These are phyloP conservation scores for Phialemonium atrogriseum DNA, from an alignment of 2,329 filamentous ascomycete genomes.

Conservation along the genomic window DNA sequence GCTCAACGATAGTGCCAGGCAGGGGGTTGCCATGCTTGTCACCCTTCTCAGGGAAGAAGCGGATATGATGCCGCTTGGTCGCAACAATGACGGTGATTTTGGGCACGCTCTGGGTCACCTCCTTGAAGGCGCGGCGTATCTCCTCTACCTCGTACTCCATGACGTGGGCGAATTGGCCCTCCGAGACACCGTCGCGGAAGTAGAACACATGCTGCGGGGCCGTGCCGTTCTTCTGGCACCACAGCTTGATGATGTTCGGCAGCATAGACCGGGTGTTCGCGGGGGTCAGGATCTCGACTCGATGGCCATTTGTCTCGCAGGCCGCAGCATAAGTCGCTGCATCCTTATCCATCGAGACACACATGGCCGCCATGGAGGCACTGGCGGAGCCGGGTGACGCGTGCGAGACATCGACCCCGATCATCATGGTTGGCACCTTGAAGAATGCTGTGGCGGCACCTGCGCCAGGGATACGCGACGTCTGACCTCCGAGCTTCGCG, in stretches of 20 bases:
- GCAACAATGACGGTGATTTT: conserved; percentile 82
- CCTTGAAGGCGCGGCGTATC: conserved; percentile 54
- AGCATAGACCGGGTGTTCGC: conserved; percentile 61
- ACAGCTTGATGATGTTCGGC: conserved; percentile 52
- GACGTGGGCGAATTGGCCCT: conserved; percentile 76
- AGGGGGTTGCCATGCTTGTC: conserved; percentile 77
- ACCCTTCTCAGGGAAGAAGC: conserved; percentile 68
- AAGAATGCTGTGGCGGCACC: conserved; percentile 31
- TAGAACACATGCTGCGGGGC: conserved; percentile 73
- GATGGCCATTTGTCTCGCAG: conserved; percentile 74
- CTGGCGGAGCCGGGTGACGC: conserved; percentile 56
- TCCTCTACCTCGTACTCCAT: conserved; percentile 67
- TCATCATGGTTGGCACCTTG: conserved; percentile 62
- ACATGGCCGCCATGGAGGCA: conserved; percentile 80
- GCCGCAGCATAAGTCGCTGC: conserved; percentile 70
- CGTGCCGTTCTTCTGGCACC: conserved; percentile 50
- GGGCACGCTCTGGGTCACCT: conserved; percentile 29
- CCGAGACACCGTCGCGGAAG: conserved; percentile 85
- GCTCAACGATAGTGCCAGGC: conserved; percentile 81
- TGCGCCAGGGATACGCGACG: conserved; percentile 36
- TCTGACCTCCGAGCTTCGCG: conserved; percentile 83
- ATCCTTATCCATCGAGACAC: conserved; percentile 65
- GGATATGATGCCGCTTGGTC: conserved; percentile 89
- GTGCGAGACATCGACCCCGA: conserved; percentile 90
- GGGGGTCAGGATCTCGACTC: conserved; percentile 68